phyloP scores from a whole-genome alignment of 73 alveolate genomes.

The Paramecium sexaurelia region DNA sequence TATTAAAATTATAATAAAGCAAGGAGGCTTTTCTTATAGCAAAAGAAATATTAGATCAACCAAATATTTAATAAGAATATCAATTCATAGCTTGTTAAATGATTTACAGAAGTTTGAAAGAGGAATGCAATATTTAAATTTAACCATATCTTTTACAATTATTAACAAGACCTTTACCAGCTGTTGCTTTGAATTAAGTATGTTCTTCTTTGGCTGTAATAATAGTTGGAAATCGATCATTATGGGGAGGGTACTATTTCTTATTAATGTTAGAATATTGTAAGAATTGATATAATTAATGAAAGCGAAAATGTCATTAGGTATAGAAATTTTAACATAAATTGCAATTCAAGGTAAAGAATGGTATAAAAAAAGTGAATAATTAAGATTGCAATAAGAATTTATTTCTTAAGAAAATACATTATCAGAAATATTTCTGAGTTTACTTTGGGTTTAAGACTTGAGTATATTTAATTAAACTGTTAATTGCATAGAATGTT shows the following conservation, averaged over 20 bases:
- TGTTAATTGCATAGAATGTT: not conserved
- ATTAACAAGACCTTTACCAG: not conserved
- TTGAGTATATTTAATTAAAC: not conserved
- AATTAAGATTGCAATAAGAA: not conserved
- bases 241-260: not conserved
- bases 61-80: not conserved
- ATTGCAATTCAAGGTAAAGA: constrained; percentile 12
- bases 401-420: not conserved
- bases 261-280: not conserved
- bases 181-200: constrained; percentile 33
- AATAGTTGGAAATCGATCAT: constrained; percentile 40
- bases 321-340: constrained; percentile 14
- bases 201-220: constrained; percentile 35
- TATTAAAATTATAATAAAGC: not conserved
- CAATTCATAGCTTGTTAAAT: constrained; percentile 13
- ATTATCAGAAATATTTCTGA: not conserved
- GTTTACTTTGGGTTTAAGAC: not conserved
- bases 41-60: not conserved
- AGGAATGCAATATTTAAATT: not conserved
- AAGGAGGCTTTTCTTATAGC: constrained; percentile 11
- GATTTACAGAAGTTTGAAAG: constrained; percentile 34
- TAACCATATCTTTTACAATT: not conserved
- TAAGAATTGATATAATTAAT: not conserved
- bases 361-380: constrained; percentile 17
- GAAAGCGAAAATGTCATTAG: constrained; percentile 1